Percentiles rank a stretch among this genome's conserved stretches.
phyloP scores from a whole-genome alignment of 495 filamentous ascomycete species.

The Platismatia glauca region DNA sequence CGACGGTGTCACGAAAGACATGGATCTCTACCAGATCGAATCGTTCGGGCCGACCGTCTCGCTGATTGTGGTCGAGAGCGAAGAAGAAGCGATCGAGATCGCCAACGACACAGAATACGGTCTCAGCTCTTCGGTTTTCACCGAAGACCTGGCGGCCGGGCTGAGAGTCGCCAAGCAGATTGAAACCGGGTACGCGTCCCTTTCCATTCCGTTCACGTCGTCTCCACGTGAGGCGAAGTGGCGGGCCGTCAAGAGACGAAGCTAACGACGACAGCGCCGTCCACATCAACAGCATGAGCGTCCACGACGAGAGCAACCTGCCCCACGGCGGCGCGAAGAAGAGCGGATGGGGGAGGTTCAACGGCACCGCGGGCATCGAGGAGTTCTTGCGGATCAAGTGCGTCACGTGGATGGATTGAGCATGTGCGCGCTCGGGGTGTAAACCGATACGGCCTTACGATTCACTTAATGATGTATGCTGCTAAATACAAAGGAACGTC shows the following conservation, averaged over 20 bases:
- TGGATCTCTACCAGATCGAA: slow-evolving; percentile 77
- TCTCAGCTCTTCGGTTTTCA: slow-evolving; percentile 41
- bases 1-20: slow-evolving; percentile 58
- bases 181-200: slow-evolving; percentile 37
- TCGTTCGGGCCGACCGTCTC: slow-evolving; percentile 74
- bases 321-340: slow-evolving; percentile 84
- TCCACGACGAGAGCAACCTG: slow-evolving; percentile 72
- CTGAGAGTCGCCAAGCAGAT: slow-evolving; percentile 41
- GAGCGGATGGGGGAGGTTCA: slow-evolving; percentile 71
- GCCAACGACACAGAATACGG: slow-evolving; percentile 49
- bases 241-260: slow-evolving; percentile 3
- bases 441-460: neutral
- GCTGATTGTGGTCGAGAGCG: slow-evolving; percentile 38
- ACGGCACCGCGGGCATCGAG: slow-evolving; percentile 44
- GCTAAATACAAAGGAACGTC: neutral
- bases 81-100: slow-evolving; percentile 40
- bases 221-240: slow-evolving; percentile 11
- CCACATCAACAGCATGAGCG: slow-evolving; percentile 78
- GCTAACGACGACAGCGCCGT: slow-evolving; percentile 41
- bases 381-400: slow-evolving; percentile 85
- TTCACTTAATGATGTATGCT: neutral
- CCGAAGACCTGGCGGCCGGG: slow-evolving; percentile 39
- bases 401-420: slow-evolving; percentile 56
- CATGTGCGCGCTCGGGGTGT: neutral
- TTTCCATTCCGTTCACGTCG: slow-evolving; percentile 4